Evolutionary conservation across 164 flowering plant genomes (phyloP).

Genomic region (Amborella trichopoda): DNA sequence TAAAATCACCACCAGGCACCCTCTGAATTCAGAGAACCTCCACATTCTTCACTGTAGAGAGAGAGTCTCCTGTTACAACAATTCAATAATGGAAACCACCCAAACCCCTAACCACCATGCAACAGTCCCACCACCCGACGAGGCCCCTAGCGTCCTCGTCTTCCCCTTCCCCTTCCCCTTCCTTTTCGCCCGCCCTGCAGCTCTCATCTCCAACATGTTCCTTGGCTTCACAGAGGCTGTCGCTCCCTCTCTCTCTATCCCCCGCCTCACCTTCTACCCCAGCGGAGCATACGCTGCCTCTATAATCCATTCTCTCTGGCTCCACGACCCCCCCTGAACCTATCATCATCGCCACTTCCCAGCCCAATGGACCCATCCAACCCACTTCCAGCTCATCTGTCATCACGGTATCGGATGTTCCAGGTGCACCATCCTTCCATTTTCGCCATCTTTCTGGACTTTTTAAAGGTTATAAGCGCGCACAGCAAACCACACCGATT

Average conservation of each 20-base stretch:
- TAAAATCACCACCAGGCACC: constrained; percentile 37
- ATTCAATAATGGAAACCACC: no score
- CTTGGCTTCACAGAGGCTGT: constrained; percentile 24
- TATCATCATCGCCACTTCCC: no score
- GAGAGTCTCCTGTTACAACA: no score
- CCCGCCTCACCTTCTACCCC: constrained; percentile 18
- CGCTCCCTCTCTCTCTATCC: constrained; percentile 15
- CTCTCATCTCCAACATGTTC: constrained; percentile 41
- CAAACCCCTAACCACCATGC: no score
- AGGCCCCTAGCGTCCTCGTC: constrained; percentile 22
- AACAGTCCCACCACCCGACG: constrained; percentile 20
- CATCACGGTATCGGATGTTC: constrained; percentile 7
- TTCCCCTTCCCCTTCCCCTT: constrained; percentile 46
- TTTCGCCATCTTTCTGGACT: constrained; percentile 8
- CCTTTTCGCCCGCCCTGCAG: constrained; percentile 42
- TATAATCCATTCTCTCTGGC: constrained; percentile 4
- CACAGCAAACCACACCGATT: no score
- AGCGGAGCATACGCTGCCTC: constrained; percentile 13
- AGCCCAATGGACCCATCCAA: background rate
- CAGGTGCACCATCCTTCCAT: constrained; percentile 12
- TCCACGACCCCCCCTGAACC: no score
- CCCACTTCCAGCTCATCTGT: no score
- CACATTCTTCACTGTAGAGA: constrained; percentile 27
- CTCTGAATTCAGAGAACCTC: constrained; percentile 58
- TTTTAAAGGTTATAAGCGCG: constrained; percentile 5